Percentiles rank a stretch among this genome's conserved stretches.
phyloP scores from a whole-genome alignment of 805 yeast genomes.

The Torulaspora franciscae region DNA sequence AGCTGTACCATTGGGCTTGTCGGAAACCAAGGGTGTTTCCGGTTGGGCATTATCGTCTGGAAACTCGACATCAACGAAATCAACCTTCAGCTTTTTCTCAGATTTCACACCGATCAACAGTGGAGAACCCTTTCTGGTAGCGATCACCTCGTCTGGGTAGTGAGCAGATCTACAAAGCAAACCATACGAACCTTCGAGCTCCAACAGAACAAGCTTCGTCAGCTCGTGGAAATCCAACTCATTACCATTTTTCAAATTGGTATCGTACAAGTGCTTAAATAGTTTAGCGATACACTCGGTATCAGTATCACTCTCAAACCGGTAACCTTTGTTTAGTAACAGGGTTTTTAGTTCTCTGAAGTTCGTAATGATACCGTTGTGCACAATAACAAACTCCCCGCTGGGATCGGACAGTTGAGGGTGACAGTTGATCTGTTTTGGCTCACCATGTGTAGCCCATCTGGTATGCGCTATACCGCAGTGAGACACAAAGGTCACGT shows the following conservation, averaged over 20 bases:
- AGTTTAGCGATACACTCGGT: slow-evolving; percentile 97
- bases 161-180: slow-evolving; percentile 84
- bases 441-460: slow-evolving; percentile 99
- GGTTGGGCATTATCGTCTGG: slow-evolving; percentile 53
- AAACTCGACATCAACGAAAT: slow-evolving; percentile 96
- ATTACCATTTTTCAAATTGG: slow-evolving; percentile 63
- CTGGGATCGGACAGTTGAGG: slow-evolving; percentile 86
- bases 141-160: slow-evolving; percentile 93
- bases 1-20: slow-evolving; percentile 15
- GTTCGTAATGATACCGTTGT: slow-evolving; percentile 97
- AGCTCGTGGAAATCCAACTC: slow-evolving; percentile 85
- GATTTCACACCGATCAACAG: slow-evolving; percentile 95
- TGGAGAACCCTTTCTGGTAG: slow-evolving; percentile 98
- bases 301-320: slow-evolving; percentile 90
- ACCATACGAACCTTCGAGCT: slow-evolving; percentile 97
- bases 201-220: slow-evolving; percentile 86
- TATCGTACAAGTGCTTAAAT: slow-evolving; percentile 84
- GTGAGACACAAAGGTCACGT: slow-evolving; percentile 70
- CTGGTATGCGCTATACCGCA: slow-evolving; percentile 98
- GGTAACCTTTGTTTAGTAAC: slow-evolving; percentile 70
- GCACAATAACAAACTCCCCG: slow-evolving; percentile 87
- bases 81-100: slow-evolving; percentile 91
- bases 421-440: slow-evolving; percentile 81
- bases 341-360: slow-evolving; percentile 86
- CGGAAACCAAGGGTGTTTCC: slow-evolving; percentile 27